Base-by-base conservation (phyloP, 2,329 filamentous ascomycete species). In the Aureobasidium musti region DNA sequence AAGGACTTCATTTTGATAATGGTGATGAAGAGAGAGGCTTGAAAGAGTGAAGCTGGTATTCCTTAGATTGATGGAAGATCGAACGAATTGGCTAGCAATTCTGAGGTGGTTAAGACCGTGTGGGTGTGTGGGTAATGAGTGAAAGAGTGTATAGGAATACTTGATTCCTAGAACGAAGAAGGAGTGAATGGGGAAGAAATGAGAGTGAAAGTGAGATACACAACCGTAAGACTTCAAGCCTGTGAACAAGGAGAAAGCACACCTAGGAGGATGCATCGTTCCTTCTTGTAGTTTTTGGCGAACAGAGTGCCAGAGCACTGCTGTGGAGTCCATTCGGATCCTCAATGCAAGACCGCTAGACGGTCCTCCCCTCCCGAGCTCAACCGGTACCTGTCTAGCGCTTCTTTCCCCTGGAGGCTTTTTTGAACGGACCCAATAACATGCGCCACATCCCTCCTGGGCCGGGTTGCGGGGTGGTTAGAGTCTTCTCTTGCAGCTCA, bases 1-100 rank as follows among this genome's bases (percentile, higher is more conserved):
- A 72, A 68, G 47, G 73, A 73, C 72, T 77, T 77, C 76, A 79
- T 78, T 69, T 69, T 77, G 72, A 65, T 52, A 37, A 41, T 52
- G 45, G 39, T 68, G 47, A 59, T 37, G n/a, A 54, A 60, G 7
- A 60, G 7, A 35, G 17, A 45, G 21, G 52, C n/a, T 53, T 45
- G 37, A 67, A 63, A 41, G 54, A 52, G 43, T 26, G 30, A 47
- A 47, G 47, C n/a, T 41, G 45, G 50, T 56, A 26, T 19, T 30
- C 33, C 39, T 3, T 64, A 33, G 39, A 54, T 59, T 35, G 49
- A 35, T 50, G 17, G 52, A 67, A 26, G 67, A 68, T 21, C 43
- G 66, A 52, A 59, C 43, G 41, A 59, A 64, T 53, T 68, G 67
- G 41, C 67, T 68, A 54, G 67, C 67, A 67, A 61, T 43, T 68